Base-by-base conservation (phyloP, 306 rosid species). In the Rosa multiflora region DNA sequence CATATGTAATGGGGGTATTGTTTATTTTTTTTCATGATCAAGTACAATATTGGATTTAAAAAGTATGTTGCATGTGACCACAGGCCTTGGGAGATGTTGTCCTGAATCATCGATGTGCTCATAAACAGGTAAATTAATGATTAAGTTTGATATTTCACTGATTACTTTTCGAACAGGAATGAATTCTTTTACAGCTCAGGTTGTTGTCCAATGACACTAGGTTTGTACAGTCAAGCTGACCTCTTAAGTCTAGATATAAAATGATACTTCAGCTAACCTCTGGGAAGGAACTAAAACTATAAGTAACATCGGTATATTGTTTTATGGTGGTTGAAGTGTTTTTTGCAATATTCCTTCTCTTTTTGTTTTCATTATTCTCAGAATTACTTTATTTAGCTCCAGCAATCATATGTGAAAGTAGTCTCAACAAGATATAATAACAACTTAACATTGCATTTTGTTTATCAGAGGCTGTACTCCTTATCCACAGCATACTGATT, bases 71-170 rank as follows among this genome's bases (percentile, higher is more conserved):
- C 62, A 67, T 79, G 55, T 81, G 75, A 78, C 62, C 80, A 44
- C 79, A 91, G 93, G 93, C 79, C 71, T 76, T 91, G 74, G 96
- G 96, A 78, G 96, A 91, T 89, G 96, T 69, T 83, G 96, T 91
- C 63, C 90, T 91, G 72, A 91, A 91, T 79, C 96, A 91, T 85
- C 87, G 96, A 76, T 89, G 96, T 74, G 96, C 96, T 70, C 90
- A 89, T 23, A 86, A 91, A 72, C 91, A 91, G 89, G 96, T 89
- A 78, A 68, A 10, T 26, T 70, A 17, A 18, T 74, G 15, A 78
- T 80, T 81, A 52, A 20, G 61, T 55, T 72, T 71, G 42, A 67
- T 63, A 64, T 14, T 72, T 64, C 23, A 58, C 35, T 82, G 17
- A 18, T 67, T 75, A 1, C 21, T 76, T 48, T 49, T 14, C 4